A percentile compares a stretch with the other conserved stretches of the same genome.
Evolutionary conservation across 2,329 filamentous ascomycete species (phyloP).

Genomic region (Magnaporthiopsis poae): DNA sequence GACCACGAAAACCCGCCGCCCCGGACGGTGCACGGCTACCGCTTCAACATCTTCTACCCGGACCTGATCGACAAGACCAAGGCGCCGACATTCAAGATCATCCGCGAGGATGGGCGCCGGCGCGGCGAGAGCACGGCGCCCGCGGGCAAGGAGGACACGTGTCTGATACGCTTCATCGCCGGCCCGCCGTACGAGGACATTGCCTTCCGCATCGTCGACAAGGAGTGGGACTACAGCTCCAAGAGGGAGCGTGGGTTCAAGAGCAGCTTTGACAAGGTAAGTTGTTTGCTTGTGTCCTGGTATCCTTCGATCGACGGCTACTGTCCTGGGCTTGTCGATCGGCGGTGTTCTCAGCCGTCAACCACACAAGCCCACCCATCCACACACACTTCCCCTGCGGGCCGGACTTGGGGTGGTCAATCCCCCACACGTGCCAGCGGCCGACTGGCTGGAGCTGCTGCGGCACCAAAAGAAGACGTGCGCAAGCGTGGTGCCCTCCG

Average conservation of each 20-base stretch:
- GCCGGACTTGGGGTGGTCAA: conserved; percentile 12
- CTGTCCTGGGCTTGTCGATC: conserved; percentile 7
- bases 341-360: conserved; percentile 16
- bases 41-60: conserved; percentile 98
- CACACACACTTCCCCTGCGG: too few species aligned
- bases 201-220: conserved; percentile 93
- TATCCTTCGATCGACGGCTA: background rate
- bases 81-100: conserved; percentile 90
- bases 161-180: conserved; percentile 87
- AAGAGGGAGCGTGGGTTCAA: conserved; percentile 90
- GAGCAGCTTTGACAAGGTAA: conserved; percentile 94
- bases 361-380: too few species aligned
- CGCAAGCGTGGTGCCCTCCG: too few species aligned
- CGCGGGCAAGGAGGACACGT: conserved; percentile 93
- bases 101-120: conserved; percentile 80
- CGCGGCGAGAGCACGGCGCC: conserved; percentile 86
- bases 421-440: background rate
- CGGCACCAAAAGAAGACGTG: too few species aligned
- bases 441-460: conserved; percentile 1
- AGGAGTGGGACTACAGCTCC: conserved; percentile 97
- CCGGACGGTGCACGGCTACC: conserved; percentile 97
- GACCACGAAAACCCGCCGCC: conserved; percentile 96
- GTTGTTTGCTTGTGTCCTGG: conserved; percentile 20
- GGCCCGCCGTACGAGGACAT: conserved; percentile 95
- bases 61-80: conserved; percentile 91